Conservation (phyloP, 2,329 filamentous ascomycete genomes). For the Pestalotiopsis sp. region DNA sequence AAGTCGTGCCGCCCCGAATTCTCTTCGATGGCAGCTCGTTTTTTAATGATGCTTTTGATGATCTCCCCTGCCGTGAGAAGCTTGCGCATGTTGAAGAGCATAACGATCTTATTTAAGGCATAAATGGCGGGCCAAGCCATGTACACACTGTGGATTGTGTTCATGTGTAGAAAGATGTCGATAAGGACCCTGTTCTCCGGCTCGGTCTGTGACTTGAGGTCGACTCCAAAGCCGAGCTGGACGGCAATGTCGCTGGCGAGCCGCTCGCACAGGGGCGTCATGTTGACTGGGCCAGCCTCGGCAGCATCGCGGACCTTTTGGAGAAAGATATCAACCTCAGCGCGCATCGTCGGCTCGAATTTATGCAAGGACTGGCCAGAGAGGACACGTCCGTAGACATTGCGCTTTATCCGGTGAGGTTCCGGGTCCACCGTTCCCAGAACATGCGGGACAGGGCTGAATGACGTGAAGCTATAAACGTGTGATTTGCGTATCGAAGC, state of each 20-base stretch:
- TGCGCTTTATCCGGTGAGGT: slow-evolving; percentile 5
- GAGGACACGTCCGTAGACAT: slow-evolving; percentile 2
- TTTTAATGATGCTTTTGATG: not conserved
- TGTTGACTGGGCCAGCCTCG: slow-evolving; percentile 15
- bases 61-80: not conserved
- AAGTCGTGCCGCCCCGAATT: too few species aligned
- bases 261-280: slow-evolving; percentile 15
- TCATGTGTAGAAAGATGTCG: not conserved
- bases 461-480: slow-evolving; percentile 17
- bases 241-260: slow-evolving; percentile 20
- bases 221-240: slow-evolving; percentile 20
- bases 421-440: slow-evolving; percentile 1
- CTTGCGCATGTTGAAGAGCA: not conserved
- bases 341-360: slow-evolving; percentile 8
- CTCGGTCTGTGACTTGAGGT: slow-evolving; percentile 19
- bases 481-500: slow-evolving; percentile 18
- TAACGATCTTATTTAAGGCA: not conserved
- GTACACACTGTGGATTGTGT: not conserved
- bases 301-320: slow-evolving; percentile 5
- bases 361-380: not conserved
- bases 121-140: not conserved
- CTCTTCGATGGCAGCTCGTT: not conserved
- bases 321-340: slow-evolving; percentile 9
- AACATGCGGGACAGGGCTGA: slow-evolving; percentile 14
- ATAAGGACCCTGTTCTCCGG: not conserved